Evolutionary conservation across 164 flowering plant species (phyloP).

Genomic region (Buxus sempervirens): DNA sequence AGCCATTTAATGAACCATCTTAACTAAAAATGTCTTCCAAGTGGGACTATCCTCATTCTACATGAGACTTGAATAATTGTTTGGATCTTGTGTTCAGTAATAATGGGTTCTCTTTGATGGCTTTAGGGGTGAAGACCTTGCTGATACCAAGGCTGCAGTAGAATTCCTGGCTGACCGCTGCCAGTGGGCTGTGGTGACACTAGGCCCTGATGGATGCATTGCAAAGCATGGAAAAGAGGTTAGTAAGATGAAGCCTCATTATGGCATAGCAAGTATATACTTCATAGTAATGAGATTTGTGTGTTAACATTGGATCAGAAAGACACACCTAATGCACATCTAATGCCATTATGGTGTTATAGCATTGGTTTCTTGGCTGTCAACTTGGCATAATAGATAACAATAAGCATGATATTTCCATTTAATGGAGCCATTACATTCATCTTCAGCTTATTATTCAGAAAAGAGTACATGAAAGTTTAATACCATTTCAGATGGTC

Average conservation of each 20-base stretch:
- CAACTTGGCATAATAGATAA: not conserved
- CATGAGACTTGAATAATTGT: not conserved
- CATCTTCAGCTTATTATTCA: not conserved
- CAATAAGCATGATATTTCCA: not conserved
- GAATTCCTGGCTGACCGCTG: conserved; percentile 64
- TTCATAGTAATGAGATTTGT: no score
- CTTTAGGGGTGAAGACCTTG: conserved; percentile 51
- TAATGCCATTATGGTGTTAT: not conserved
- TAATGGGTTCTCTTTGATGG: conserved; percentile 2
- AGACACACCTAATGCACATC: not conserved
- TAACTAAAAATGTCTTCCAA: no score
- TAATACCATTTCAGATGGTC: conserved; percentile 45
- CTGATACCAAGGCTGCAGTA: conserved; percentile 67
- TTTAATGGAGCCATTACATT: not conserved
- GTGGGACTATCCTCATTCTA: not conserved
- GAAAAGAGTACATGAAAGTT: no score
- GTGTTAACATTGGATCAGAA: no score
- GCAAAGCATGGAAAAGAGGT: conserved; percentile 90
- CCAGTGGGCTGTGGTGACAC: conserved; percentile 89
- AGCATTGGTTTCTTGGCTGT: not conserved
- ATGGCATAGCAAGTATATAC: no score
- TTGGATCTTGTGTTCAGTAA: not conserved
- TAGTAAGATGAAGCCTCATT: conserved; percentile 12
- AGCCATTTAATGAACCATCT: no score
- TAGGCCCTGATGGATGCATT: conserved; percentile 79